These are phyloP conservation scores for Aspergillus costaricaensis DNA, from an alignment of 2,329 filamentous ascomycete genomes.

Conservation along the genomic window DNA sequence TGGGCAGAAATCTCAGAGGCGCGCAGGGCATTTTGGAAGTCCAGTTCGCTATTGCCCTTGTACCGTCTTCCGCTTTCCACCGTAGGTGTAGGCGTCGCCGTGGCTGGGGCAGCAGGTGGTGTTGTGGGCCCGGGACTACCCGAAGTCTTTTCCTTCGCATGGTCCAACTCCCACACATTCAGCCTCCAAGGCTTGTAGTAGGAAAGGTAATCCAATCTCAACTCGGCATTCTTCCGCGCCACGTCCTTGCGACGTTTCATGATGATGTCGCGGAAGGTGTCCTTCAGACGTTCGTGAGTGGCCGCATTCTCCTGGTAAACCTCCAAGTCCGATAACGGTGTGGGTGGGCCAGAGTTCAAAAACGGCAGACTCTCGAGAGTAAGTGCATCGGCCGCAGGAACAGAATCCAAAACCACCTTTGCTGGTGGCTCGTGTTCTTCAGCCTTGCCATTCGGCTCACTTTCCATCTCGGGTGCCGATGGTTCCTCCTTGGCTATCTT, in stretches of 20 bases:
- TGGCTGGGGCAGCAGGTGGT: conserved; percentile 36
- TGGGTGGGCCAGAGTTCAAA: conserved; percentile 44
- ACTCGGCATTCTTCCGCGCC: conserved; percentile 41
- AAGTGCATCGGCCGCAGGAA: conserved; percentile 29
- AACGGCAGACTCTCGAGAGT: conserved; percentile 51
- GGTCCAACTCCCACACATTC: conserved; percentile 46
- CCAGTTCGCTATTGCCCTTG: conserved; percentile 52
- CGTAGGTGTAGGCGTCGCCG: conserved; percentile 34
- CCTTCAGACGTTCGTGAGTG: conserved; percentile 42
- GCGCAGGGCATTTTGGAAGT: conserved; percentile 51
- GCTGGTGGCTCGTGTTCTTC: conserved; percentile 17
- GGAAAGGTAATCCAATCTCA: conserved; percentile 43
- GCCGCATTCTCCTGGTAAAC: conserved; percentile 45
- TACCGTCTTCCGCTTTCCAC: conserved; percentile 45
- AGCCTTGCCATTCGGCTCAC: conserved; percentile 18
- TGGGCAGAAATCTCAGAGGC: conserved; percentile 52
- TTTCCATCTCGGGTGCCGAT: conserved; percentile 8
- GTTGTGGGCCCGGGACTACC: conserved; percentile 40
- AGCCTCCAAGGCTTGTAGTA: conserved; percentile 50
- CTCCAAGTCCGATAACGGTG: conserved; percentile 49
- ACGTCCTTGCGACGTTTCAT: conserved; percentile 42
- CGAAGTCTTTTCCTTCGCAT: conserved; percentile 40
- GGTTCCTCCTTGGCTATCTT: conserved; percentile 11
- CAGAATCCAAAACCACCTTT: conserved; percentile 19
- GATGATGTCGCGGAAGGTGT: conserved; percentile 41